These are phyloP conservation scores for Hygrophila difformis DNA, from an alignment of 257 asterid species.

Conservation along the genomic window DNA sequence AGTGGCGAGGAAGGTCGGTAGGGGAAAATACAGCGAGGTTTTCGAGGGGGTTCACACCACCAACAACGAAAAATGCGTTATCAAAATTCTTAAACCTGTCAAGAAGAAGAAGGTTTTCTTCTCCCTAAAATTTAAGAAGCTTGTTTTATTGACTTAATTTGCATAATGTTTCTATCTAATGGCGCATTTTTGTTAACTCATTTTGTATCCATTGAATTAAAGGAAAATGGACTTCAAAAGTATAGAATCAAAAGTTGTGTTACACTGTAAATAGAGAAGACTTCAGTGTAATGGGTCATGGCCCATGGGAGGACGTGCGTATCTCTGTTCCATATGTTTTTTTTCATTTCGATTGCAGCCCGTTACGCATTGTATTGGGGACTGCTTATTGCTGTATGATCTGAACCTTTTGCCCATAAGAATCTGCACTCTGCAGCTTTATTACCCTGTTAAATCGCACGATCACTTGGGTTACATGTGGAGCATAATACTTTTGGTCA, in stretches of 20 bases:
- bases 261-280: too few species aligned
- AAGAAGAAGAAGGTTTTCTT: constrained; percentile 44
- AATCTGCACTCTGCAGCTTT: too few species aligned
- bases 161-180: too few species aligned
- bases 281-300: too few species aligned
- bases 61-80: constrained; percentile 46
- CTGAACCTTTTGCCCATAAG: neutral
- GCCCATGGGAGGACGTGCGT: too few species aligned
- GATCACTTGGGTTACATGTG: neutral
- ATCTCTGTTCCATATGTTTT: neutral
- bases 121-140: neutral
- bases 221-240: too few species aligned
- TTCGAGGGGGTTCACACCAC: constrained; percentile 56
- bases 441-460: too few species aligned
- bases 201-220: too few species aligned
- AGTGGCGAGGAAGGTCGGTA: constrained; percentile 63
- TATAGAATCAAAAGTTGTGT: neutral
- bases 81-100: too few species aligned
- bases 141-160: neutral
- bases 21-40: too few species aligned
- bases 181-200: neutral
- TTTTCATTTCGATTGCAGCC: too few species aligned
- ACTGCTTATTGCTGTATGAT: neutral
- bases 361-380: too few species aligned
- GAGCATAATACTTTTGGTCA: neutral